phyloP scores from a whole-genome alignment of 2,329 filamentous ascomycete species.

The Xylaria sp. region DNA sequence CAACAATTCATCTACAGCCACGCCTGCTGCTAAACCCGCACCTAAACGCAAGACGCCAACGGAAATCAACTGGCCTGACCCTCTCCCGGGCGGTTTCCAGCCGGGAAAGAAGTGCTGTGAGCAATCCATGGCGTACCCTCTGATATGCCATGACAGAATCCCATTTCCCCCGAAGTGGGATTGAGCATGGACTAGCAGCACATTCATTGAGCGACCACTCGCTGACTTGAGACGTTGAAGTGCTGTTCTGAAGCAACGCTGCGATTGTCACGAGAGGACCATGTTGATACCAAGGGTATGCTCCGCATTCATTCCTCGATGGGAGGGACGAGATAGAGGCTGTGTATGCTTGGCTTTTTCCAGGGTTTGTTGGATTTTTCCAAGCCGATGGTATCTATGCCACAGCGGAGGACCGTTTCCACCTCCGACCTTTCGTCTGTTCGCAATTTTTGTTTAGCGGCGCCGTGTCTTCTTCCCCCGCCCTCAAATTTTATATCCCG shows the following conservation, averaged over 20 bases:
- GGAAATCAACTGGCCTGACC: constrained; percentile 46
- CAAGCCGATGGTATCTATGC: background rate
- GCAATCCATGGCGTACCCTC: constrained; percentile 3
- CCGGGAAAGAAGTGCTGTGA: constrained; percentile 44
- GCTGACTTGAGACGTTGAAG: constrained; percentile 27
- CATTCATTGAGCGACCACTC: background rate
- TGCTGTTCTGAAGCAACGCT: constrained; percentile 22
- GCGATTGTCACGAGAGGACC: background rate
- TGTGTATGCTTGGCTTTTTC: background rate
- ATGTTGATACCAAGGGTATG: background rate
- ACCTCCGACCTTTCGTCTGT: background rate
- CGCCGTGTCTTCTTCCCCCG: background rate
- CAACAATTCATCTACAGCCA: constrained; percentile 26
- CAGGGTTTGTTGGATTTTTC: background rate
- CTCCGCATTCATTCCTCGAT: background rate
- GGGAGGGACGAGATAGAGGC: background rate
- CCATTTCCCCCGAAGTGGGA: background rate
- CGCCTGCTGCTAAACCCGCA: constrained; percentile 30
- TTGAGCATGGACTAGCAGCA: background rate
- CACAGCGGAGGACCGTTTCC: background rate
- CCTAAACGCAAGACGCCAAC: constrained; percentile 30
- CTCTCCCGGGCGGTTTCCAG: constrained; percentile 46
- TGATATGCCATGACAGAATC: background rate
- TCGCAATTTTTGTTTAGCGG: background rate
- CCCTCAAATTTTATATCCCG: background rate